Conservation (phyloP, 208 protist species). For the Acanthamoeba triangularis region DNA sequence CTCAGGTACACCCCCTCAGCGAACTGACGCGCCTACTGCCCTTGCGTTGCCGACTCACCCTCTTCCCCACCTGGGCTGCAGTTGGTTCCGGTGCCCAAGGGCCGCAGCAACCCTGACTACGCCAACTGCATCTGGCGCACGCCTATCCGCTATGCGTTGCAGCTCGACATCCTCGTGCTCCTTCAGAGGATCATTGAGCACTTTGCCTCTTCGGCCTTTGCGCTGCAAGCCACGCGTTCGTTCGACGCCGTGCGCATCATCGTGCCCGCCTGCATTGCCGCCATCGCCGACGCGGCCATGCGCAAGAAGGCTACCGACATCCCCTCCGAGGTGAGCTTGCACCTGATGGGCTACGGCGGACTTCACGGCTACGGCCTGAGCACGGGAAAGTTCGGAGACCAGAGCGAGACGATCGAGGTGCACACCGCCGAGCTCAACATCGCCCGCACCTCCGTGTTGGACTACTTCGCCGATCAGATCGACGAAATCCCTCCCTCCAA, state of each 20-base stretch:
- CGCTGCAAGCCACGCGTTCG: constrained; percentile 70
- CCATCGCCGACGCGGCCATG: constrained; percentile 79
- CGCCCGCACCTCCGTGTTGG: constrained; percentile 88
- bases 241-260: constrained; percentile 79
- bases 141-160: constrained; percentile 81
- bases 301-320: constrained; percentile 85
- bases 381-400: constrained; percentile 81
- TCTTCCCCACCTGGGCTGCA: constrained; percentile 8
- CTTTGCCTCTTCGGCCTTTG: constrained; percentile 76
- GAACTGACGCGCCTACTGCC: constrained; percentile 8
- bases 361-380: constrained; percentile 80
- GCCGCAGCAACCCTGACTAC: constrained; percentile 78
- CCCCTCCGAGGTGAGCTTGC: constrained; percentile 80
- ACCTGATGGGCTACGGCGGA: constrained; percentile 84
- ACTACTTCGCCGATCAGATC: constrained; percentile 89
- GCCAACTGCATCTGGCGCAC: constrained; percentile 81
- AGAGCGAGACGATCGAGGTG: constrained; percentile 84
- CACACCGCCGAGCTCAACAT: constrained; percentile 88
- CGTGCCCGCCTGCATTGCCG: constrained; percentile 71
- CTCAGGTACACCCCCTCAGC: constrained; percentile 24
- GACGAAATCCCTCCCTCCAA: constrained; percentile 73
- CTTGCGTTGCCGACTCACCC: not conserved
- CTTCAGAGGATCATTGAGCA: constrained; percentile 76
- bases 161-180: constrained; percentile 84
- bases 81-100: constrained; percentile 78